Evolutionary conservation across 352 stramenopile genomes (phyloP), one percentile per base, ranked within the genome.

Genomic region (Globisporangium nagaii): DNA sequence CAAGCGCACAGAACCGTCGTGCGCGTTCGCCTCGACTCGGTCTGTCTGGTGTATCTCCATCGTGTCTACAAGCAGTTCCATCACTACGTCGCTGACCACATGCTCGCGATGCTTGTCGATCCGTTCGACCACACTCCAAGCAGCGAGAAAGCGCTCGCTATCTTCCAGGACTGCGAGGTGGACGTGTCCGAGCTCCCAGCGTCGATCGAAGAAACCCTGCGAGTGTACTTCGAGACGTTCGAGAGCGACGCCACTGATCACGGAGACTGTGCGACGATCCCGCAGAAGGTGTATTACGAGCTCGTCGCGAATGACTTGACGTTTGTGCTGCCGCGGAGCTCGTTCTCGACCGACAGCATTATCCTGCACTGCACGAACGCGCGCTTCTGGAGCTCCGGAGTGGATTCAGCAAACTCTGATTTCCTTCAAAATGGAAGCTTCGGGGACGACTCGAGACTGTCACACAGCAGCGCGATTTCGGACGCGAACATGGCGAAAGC

Each of bases 21-120:
- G 45, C 74, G 63, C 41, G 66, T 86, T 41, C 81, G 82, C 4
- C 62, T 95, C 22, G 85, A 95, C 50, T 89, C 85, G 1, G 75
- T 93, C 9, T 88, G 80, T 49, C 60, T 90, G n/a, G 66, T 81
- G 37, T 93, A 95, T 42, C 63, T 95, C 25, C 85, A 93, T 60
- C 81, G 85, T 30, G 75, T 95, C 31, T 90, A 88, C 68, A 95
- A 95, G 50, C 85, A 95, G 56, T 88, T 91, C 37, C 66, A 88
- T 15, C 80, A 93, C 52, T 93, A 84, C 49, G 25, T 91, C 19
- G 42, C 66, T 41, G 83, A 93, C 41, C 75, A 91, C 41, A 20
- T 90, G 25, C 13, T 64, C 49, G 10, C 57, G 34, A 37, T 76
- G 12, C 22, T 62, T 11, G 60, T 40, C 25, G 60, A 73, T 43